phyloP scores from a whole-genome alignment of 1,139 yeast species.

The Debaryomyces udenii region DNA sequence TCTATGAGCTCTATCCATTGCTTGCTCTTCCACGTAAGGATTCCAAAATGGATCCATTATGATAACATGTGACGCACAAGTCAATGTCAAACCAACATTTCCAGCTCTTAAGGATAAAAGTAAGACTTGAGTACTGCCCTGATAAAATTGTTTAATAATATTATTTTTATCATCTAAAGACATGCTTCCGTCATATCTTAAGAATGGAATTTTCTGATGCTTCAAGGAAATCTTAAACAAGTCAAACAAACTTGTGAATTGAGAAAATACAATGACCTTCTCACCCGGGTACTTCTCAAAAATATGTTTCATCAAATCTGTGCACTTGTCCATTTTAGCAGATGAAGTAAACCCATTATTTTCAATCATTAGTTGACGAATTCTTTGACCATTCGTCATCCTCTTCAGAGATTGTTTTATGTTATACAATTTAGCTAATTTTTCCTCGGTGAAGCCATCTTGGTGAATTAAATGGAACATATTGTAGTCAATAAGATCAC shows the following conservation, averaged over 20 bases:
- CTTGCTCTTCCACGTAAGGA: conserved; percentile 94
- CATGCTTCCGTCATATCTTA: conserved; percentile 87
- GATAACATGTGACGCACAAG: conserved; percentile 90
- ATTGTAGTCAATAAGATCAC: conserved; percentile 50
- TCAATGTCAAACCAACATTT: conserved; percentile 87
- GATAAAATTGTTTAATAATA: conserved; percentile 65
- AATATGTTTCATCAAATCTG: conserved; percentile 50
- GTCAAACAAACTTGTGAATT: conserved; percentile 79
- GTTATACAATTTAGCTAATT: conserved; percentile 14
- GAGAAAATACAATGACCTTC: conserved; percentile 79
- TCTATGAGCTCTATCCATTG: conserved; percentile 93
- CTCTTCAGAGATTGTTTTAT: conserved; percentile 3
- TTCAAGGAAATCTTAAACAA: conserved; percentile 61
- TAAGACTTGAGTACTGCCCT: conserved; percentile 53
- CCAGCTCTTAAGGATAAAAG: conserved; percentile 87
- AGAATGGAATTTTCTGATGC: conserved; percentile 47
- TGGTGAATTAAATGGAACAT: conserved; percentile 52
- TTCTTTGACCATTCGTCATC: conserved; percentile 20
- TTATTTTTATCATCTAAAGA: conserved; percentile 62
- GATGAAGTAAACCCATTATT: conserved; percentile 47
- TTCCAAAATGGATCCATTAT: conserved; percentile 96
- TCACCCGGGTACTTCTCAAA: conserved; percentile 50
- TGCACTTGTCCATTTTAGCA: conserved; percentile 56
- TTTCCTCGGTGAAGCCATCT: conserved; percentile 22
- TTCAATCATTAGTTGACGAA: conserved; percentile 30